Conservation (phyloP, 139 green algal genomes). For the Edaphochlamys debaryana region DNA sequence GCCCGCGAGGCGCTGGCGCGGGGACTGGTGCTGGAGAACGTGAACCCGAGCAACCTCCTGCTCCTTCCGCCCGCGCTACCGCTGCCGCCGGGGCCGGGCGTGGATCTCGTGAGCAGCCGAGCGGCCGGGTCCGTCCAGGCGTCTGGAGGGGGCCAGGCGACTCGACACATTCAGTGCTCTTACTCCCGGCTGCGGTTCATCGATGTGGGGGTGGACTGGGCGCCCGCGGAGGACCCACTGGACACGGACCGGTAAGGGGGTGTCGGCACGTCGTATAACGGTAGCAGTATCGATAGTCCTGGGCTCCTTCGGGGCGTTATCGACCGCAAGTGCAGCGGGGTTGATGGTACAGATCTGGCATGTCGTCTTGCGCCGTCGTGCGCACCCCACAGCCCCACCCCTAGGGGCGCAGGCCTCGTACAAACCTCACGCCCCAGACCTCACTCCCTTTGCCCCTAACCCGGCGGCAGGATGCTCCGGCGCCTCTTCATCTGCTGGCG, state of each 20-base stretch:
- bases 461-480: slow-evolving; percentile 32
- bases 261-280: no score
- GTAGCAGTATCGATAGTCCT: no score
- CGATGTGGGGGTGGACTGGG: not conserved
- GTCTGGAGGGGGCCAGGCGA: not conserved
- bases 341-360: no score
- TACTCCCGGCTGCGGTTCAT: not conserved
- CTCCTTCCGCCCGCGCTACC: not conserved
- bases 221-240: not conserved
- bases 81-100: not conserved
- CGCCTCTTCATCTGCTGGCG: slow-evolving; percentile 38
- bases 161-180: no score
- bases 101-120: not conserved
- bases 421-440: no score
- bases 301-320: no score
- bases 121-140: not conserved
- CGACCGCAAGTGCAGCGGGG: no score
- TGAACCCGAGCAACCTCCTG: not conserved
- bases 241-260: not conserved
- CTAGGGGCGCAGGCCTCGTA: no score
- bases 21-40: not conserved
- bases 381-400: no score
- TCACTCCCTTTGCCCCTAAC: no score
- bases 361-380: no score
- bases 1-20: not conserved